Base-by-base conservation (phyloP, 345 rosid species). In the Noccaea caerulescens region DNA sequence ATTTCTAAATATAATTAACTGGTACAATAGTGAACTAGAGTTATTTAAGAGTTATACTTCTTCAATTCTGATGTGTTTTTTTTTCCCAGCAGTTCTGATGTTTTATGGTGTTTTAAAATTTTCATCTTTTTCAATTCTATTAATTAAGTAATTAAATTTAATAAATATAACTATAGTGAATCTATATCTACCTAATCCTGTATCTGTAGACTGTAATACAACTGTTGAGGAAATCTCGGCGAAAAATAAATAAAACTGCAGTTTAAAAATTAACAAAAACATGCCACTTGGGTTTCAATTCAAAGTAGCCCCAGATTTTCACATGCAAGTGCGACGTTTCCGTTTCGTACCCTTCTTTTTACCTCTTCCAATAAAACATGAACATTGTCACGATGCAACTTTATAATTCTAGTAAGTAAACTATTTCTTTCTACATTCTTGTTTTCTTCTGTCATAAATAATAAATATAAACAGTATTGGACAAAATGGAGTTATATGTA, bases 311-410 rank as follows among this genome's bases (percentile, higher is more conserved):
- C n/a, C 57, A 34, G 25, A 4, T 32, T 23, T 56, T 58, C 72
- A 66, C 77, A 66, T 73, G 77, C 66, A 58, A 66, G 27, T 65
- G 77, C 71, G 52, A 33, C 38, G 41, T 66, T 58, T 66, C 32
- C 23, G 70, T 66, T 56, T 57, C 52, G 14, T 56, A 63, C 57
- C 42, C 13, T 46, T 27, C 57, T 71, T 51, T 51, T 73, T 66
- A 66, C 66, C 77, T 66, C 52, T 38, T 66, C 58, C 59, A 42
- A 66, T 49, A 66, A 73, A 65, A 73, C 66, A 55, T 47, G 37
- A 20, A 58, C 61, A 57, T 45, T 49, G 16, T 41, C 54, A 73
- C 33, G 4, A 16, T 14, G 39, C 71, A 55, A 56, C 58, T 63
- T 63, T 63, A 51, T 23, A 5, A 54, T 32, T 59, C 38, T 34